phyloP scores from a whole-genome alignment of 495 filamentous ascomycete species.

The Penicillium crystallinum region DNA sequence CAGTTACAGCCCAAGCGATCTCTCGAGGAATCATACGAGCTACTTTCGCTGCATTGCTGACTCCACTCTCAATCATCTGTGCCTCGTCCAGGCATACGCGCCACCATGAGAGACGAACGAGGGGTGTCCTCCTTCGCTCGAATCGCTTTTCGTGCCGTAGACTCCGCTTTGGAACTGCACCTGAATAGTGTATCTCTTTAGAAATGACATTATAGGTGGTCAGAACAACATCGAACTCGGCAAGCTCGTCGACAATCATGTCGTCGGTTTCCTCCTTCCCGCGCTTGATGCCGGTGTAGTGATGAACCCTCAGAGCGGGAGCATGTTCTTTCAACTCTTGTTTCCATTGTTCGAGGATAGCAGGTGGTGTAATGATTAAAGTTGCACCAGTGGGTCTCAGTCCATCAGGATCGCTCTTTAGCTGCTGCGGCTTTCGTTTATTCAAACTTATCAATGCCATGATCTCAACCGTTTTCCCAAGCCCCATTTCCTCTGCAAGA shows the following conservation, averaged over 20 bases:
- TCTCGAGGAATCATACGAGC: constrained; percentile 73
- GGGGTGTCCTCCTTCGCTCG: constrained; percentile 62
- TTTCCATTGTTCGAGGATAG: constrained; percentile 83
- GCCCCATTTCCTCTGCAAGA: constrained; percentile 92
- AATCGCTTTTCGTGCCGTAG: constrained; percentile 65
- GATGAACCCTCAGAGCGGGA: constrained; percentile 50
- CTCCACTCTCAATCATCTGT: constrained; percentile 88
- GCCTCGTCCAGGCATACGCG: constrained; percentile 90
- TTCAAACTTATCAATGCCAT: constrained; percentile 71
- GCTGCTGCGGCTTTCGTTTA: constrained; percentile 21
- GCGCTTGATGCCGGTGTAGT: constrained; percentile 47
- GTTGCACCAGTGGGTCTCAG: constrained; percentile 53
- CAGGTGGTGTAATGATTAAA: constrained; percentile 78
- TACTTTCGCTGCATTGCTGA: constrained; percentile 75
- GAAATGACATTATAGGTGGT: constrained; percentile 80
- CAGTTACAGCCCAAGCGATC: constrained; percentile 91
- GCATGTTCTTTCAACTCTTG: constrained; percentile 70
- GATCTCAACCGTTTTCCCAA: constrained; percentile 91
- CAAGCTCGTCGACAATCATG: constrained; percentile 43
- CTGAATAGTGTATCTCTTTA: constrained; percentile 70
- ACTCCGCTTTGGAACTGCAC: constrained; percentile 56
- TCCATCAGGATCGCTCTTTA: constrained; percentile 23
- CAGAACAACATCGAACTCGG: constrained; percentile 70
- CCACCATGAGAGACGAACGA: constrained; percentile 84
- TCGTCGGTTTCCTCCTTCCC: constrained; percentile 33